A percentile compares a stretch with the other conserved stretches of the same genome.
Evolutionary conservation across 345 rosid species (phyloP).

Genomic region (Citrus australasica): DNA sequence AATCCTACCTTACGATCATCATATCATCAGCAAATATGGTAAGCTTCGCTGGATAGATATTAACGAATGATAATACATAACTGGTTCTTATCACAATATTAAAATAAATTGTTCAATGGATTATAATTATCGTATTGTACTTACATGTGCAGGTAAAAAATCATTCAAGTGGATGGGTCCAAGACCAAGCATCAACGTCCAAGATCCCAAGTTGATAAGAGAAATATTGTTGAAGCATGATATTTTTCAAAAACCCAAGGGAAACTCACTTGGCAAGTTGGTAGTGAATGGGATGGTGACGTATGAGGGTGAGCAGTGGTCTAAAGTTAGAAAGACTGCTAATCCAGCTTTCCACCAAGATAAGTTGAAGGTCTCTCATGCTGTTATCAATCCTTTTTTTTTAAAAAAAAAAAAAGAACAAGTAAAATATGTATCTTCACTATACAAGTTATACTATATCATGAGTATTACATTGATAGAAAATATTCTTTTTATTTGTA

Average conservation of each 20-base stretch:
- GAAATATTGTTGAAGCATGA: background rate
- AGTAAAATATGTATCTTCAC: background rate
- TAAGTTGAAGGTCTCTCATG: background rate
- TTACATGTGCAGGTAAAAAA: conserved; percentile 2
- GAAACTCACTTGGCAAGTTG: background rate
- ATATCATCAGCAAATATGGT: conserved; percentile 5
- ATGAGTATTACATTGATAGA: background rate
- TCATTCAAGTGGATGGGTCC: conserved; percentile 9
- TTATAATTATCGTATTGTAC: too few species aligned
- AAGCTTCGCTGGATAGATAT: background rate
- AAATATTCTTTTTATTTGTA: background rate
- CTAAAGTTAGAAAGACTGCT: conserved; percentile 6
- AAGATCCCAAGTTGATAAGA: conserved; percentile 6
- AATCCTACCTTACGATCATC: conserved; percentile 34
- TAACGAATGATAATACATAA: background rate
- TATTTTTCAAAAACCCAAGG: background rate
- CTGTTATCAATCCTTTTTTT: too few species aligned
- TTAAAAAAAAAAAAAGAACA: too few species aligned
- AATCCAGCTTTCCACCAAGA: background rate
- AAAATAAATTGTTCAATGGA: too few species aligned
- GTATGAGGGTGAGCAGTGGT: conserved; percentile 11
- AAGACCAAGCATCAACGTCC: background rate
- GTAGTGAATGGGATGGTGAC: background rate
- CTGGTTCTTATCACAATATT: background rate
- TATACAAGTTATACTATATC: too few species aligned